A percentile compares a stretch with the other conserved stretches of the same genome.
Conservation (phyloP, 495 filamentous ascomycete species). For the Xylaria palmicola region DNA sequence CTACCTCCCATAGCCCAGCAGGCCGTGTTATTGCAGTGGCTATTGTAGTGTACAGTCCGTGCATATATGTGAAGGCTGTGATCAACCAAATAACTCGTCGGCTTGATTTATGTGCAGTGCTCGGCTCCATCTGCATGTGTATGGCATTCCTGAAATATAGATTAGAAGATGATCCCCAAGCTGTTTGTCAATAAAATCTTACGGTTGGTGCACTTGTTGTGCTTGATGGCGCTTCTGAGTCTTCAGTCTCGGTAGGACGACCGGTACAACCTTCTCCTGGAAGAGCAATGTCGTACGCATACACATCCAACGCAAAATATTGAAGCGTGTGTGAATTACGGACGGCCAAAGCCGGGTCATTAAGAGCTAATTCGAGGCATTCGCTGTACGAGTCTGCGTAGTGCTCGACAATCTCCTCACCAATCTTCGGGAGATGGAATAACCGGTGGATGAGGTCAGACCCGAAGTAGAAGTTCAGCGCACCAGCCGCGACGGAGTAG, state of each 20-base stretch:
- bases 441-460: conserved; percentile 58
- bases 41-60: too few species aligned
- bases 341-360: conserved; percentile 38
- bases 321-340: conserved; percentile 55
- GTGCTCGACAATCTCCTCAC: conserved; percentile 56
- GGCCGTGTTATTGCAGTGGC: too few species aligned
- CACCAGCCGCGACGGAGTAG: conserved; percentile 45
- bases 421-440: conserved; percentile 52
- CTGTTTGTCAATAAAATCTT: background rate
- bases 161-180: background rate
- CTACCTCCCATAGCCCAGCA: too few species aligned
- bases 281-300: conserved; percentile 52
- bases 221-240: conserved; percentile 3
- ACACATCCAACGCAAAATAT: conserved; percentile 60
- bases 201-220: conserved; percentile 15
- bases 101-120: conserved; percentile 25
- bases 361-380: conserved; percentile 44
- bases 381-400: conserved; percentile 54
- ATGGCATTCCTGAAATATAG: conserved; percentile 18
- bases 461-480: conserved; percentile 56
- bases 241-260: conserved; percentile 4
- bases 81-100: too few species aligned
- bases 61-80: too few species aligned
- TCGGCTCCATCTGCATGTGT: conserved; percentile 25
- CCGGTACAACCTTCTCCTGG: conserved; percentile 55